Evolutionary conservation across 2,329 filamentous ascomycete genomes (phyloP).

Genomic region (Hymenoscyphus infarciens): DNA sequence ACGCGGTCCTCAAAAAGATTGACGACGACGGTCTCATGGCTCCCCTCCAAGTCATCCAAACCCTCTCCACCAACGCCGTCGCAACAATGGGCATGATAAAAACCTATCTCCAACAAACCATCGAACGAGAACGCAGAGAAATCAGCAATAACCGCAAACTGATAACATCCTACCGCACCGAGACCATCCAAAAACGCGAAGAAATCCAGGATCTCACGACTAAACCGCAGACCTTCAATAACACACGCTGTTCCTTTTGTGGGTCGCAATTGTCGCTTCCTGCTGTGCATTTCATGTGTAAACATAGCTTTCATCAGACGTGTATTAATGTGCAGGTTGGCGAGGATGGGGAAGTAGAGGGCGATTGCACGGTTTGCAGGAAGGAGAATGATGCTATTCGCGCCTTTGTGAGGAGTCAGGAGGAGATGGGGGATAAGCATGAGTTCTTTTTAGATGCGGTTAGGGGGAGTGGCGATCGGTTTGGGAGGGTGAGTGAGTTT

Average conservation of each 20-base stretch:
- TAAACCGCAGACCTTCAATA: constrained; percentile 86
- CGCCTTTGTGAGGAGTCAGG: constrained; percentile 80
- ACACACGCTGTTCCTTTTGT: constrained; percentile 83
- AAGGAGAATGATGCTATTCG: constrained; percentile 82
- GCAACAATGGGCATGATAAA: constrained; percentile 98
- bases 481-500: constrained; percentile 90
- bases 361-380: constrained; percentile 84
- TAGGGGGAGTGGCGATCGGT: constrained; percentile 73
- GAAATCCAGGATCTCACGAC: constrained; percentile 74
- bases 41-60: constrained; percentile 93
- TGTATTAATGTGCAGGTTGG: constrained; percentile 62
- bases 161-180: constrained; percentile 77
- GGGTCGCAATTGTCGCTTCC: constrained; percentile 72
- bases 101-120: constrained; percentile 82
- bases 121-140: constrained; percentile 81
- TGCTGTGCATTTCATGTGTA: constrained; percentile 93
- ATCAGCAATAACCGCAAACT: constrained; percentile 76
- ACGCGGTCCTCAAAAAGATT: constrained; percentile 77
- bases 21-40: constrained; percentile 91
- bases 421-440: constrained; percentile 81
- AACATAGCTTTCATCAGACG: constrained; percentile 92
- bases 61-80: constrained; percentile 72
- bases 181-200: constrained; percentile 74
- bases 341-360: constrained; percentile 53
- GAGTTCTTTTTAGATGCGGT: constrained; percentile 84